Evolutionary conservation across 305 asterid genomes (phyloP).

Genomic region (Fraxinus velutina): DNA sequence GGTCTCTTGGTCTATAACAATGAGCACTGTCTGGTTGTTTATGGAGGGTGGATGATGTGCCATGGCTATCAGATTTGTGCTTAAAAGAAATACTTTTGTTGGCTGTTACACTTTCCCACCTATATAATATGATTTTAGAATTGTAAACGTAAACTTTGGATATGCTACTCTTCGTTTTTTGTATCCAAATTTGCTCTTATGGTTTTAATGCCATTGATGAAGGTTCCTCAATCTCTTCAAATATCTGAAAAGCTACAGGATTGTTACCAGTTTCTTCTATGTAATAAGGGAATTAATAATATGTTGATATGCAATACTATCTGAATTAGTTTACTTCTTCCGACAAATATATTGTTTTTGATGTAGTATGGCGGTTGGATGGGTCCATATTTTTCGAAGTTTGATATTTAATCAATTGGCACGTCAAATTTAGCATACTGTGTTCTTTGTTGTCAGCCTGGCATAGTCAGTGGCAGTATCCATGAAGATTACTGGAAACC

Average conservation of each 20-base stretch:
- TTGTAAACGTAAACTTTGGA: slow-evolving; percentile 1
- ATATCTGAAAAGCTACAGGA: slow-evolving; percentile 12
- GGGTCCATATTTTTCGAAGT: not conserved
- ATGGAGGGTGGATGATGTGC: slow-evolving; percentile 2
- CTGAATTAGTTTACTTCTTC: not conserved
- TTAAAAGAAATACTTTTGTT: not conserved
- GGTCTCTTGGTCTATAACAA: slow-evolving; percentile 10
- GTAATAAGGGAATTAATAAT: not conserved
- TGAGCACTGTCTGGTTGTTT: not conserved
- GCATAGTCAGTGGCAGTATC: slow-evolving; percentile 43
- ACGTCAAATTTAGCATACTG: slow-evolving; percentile 25
- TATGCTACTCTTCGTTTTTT: slow-evolving; percentile 6
- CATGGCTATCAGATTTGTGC: slow-evolving; percentile 5
- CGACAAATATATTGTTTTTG: not conserved
- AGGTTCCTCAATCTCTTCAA: not conserved
- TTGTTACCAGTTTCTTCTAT: not conserved
- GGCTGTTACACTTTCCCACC: not conserved
- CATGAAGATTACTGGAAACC: slow-evolving; percentile 69
- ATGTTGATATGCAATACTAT: not conserved
- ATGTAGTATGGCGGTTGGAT: not conserved
- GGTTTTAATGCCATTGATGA: not conserved
- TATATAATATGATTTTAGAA: not conserved
- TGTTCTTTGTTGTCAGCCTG: slow-evolving; percentile 63
- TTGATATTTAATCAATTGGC: slow-evolving; percentile 7
- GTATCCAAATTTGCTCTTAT: not conserved